Conservation (phyloP, 129 eudicot species). For the Pittosporum tobira region DNA sequence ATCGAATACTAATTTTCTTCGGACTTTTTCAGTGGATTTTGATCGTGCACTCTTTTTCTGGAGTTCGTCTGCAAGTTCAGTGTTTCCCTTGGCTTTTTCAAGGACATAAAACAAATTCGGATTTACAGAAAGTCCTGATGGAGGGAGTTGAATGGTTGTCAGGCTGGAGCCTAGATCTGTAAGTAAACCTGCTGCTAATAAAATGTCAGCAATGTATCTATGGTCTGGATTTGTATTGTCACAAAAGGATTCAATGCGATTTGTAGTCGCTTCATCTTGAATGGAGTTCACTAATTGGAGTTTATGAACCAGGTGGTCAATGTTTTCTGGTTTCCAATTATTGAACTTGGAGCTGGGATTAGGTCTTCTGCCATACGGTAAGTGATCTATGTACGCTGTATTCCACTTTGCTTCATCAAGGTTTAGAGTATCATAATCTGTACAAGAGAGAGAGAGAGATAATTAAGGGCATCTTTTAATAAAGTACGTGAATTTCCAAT, state of each 20-base stretch:
- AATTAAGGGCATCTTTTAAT: constrained; percentile 9
- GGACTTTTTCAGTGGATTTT: constrained; percentile 33
- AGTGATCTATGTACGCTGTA: constrained; percentile 25
- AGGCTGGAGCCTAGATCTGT: constrained; percentile 27
- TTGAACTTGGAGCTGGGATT: constrained; percentile 19
- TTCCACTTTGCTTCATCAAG: constrained; percentile 42
- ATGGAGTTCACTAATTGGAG: constrained; percentile 32
- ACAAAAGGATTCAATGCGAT: constrained; percentile 18
- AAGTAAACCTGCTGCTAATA: constrained; percentile 59
- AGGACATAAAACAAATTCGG: constrained; percentile 64
- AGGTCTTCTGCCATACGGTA: constrained; percentile 15
- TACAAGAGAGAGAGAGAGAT: background rate
- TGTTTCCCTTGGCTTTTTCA: constrained; percentile 48
- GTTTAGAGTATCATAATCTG: constrained; percentile 40
- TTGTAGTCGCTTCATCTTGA: constrained; percentile 19
- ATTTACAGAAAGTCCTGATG: constrained; percentile 43
- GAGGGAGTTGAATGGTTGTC: constrained; percentile 31
- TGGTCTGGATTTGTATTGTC: constrained; percentile 38
- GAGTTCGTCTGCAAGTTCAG: constrained; percentile 18
- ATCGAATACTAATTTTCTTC: constrained; percentile 63
- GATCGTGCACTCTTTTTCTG: constrained; percentile 13
- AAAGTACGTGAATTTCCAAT: background rate
- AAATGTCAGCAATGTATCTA: constrained; percentile 47
- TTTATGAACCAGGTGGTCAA: constrained; percentile 36
- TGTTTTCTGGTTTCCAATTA: constrained; percentile 28